Conservation (phyloP, 345 rosid genomes). For the Cardiospermum halicacabum region DNA sequence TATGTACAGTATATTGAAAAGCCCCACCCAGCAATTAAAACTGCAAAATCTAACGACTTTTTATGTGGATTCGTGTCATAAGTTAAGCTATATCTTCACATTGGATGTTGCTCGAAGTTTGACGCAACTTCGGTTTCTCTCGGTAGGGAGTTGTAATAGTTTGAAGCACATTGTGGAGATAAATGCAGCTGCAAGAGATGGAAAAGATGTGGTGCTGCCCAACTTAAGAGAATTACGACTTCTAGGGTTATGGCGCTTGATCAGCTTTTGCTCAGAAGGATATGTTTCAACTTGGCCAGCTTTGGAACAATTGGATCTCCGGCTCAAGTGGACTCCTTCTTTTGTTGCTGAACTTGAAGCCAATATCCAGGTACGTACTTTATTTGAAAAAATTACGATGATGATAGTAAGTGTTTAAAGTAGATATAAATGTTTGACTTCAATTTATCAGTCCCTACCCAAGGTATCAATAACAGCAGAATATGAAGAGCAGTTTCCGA, state of each 20-base stretch:
- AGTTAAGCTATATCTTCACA: not conserved
- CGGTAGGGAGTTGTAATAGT: not conserved
- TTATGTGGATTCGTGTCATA: not conserved
- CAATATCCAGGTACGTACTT: not conserved
- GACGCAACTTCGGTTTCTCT: not conserved
- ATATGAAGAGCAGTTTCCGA: no score
- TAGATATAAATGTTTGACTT: no score
- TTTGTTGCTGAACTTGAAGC: no score
- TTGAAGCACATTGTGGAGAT: not conserved
- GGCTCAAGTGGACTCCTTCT: no score
- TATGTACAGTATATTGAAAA: conserved; percentile 1
- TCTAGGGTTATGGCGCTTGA: not conserved
- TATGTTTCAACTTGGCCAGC: not conserved
- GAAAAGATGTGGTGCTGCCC: not conserved
- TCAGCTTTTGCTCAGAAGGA: not conserved
- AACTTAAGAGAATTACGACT: not conserved
- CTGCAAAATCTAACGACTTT: not conserved
- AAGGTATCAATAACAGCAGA: no score
- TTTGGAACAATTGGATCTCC: not conserved
- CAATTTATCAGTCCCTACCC: no score
- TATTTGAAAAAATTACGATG: no score
- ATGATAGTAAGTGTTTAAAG: no score
- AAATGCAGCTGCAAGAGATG: not conserved
- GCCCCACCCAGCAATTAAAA: conserved; percentile 4
- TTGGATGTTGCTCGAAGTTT: not conserved